Evolutionary conservation across 345 rosid species (phyloP).

Genomic region (Hibiscus syriacus): DNA sequence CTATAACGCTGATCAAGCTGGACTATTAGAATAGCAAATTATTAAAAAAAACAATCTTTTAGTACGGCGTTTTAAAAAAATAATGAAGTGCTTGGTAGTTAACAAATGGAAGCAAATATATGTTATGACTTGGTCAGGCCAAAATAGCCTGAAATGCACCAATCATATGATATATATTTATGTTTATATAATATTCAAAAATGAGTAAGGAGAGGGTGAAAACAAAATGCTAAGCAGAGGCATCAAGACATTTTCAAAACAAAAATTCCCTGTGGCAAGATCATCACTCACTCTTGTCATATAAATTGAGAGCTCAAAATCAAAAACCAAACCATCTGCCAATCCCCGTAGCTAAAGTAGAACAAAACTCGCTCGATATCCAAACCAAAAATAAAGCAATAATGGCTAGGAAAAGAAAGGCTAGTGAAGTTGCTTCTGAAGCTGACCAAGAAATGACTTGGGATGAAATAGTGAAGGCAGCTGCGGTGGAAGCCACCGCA

Average conservation of each 20-base stretch:
- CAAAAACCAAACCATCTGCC: background rate
- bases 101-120: background rate
- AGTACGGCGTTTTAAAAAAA: background rate
- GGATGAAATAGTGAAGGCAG: conserved; percentile 42
- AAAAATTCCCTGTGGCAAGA: conserved; percentile 20
- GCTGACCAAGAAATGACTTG: conserved; percentile 28
- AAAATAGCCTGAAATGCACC: background rate
- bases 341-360: background rate
- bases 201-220: background rate
- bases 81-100: background rate
- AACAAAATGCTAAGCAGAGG: conserved; percentile 26
- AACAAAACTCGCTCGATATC: conserved; percentile 3
- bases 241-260: conserved; percentile 28
- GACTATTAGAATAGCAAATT: too few relatives aligned
- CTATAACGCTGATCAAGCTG: too few relatives aligned
- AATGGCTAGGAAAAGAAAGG: conserved; percentile 52
- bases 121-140: conserved; percentile 26
- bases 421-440: conserved; percentile 12
- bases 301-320: conserved; percentile 13
- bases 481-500: too few relatives aligned
- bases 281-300: conserved; percentile 22
- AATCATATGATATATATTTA: background rate
- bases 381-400: background rate
- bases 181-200: background rate
- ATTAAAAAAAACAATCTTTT: background rate